These are phyloP conservation scores for Spergularia azorica DNA, from an alignment of 179 eudicot genomes.

Conservation along the genomic window DNA sequence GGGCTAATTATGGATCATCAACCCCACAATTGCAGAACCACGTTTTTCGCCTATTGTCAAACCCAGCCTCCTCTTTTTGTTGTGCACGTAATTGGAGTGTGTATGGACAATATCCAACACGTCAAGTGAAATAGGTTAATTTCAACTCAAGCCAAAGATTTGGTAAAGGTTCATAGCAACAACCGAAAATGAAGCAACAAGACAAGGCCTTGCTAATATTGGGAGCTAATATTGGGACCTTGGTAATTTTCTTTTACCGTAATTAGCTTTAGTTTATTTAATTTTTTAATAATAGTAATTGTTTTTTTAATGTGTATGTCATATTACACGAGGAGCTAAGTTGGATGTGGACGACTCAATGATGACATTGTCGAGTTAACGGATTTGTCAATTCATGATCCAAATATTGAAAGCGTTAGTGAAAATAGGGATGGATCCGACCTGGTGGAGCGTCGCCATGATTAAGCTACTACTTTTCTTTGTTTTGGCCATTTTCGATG, in stretches of 20 bases:
- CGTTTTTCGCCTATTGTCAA: background rate
- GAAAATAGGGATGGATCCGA: too few species aligned
- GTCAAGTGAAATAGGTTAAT: background rate
- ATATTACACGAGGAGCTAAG: too few species aligned
- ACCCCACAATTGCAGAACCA: background rate
- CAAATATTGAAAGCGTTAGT: too few species aligned
- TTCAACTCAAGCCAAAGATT: background rate
- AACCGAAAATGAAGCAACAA: background rate
- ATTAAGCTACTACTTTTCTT: too few species aligned
- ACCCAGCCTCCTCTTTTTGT: background rate
- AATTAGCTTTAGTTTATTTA: too few species aligned
- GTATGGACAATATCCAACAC: background rate
- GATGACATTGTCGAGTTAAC: too few species aligned
- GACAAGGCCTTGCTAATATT: background rate
- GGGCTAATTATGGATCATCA: background rate
- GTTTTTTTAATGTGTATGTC: too few species aligned
- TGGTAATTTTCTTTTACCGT: background rate
- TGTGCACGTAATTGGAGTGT: background rate
- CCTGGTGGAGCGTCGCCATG: too few species aligned
- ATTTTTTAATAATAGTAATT: too few species aligned
- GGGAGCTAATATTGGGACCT: background rate
- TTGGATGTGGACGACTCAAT: too few species aligned
- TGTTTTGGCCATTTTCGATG: too few species aligned
- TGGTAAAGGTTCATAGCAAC: background rate
- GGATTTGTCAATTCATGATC: too few species aligned